Evolutionary conservation across 768 basidiomycete species (phyloP).

Genomic region (Pholiota molesta): DNA sequence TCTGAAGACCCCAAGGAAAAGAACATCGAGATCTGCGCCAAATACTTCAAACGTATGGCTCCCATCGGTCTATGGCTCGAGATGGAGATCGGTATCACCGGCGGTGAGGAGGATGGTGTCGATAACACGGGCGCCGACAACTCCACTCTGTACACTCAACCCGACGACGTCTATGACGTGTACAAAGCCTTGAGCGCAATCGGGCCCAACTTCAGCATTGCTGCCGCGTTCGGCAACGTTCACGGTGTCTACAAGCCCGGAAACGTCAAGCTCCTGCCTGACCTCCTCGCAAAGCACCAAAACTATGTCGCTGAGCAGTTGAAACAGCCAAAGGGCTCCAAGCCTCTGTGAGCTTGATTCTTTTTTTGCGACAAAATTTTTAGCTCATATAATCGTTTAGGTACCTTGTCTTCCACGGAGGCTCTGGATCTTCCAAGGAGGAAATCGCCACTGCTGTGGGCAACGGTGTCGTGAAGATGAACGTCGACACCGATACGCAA

Average conservation of each 20-base stretch:
- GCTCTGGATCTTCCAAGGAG: constrained; percentile 94
- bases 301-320: constrained; percentile 69
- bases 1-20: constrained; percentile 91
- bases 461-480: constrained; percentile 99
- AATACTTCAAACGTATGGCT: constrained; percentile 96
- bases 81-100: constrained; percentile 99
- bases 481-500: constrained; percentile 95
- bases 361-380: neutral
- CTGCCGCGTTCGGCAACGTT: constrained; percentile 98
- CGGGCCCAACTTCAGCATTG: constrained; percentile 94
- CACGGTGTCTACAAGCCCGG: constrained; percentile 99
- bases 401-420: constrained; percentile 99
- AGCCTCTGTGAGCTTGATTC: constrained; percentile 75
- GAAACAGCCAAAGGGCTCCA: constrained; percentile 51
- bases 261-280: constrained; percentile 92
- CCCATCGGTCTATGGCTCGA: constrained; percentile 94
- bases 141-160: constrained; percentile 93
- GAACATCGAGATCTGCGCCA: constrained; percentile 91
- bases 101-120: constrained; percentile 99
- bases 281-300: constrained; percentile 92
- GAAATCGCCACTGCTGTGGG: constrained; percentile 92
- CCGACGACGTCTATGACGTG: constrained; percentile 93
- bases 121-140: constrained; percentile 98
- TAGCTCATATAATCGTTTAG: constrained; percentile 38
- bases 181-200: constrained; percentile 82